These are phyloP conservation scores for Chamaecrista fasciculata DNA, from an alignment of 306 rosid genomes.

Conservation along the genomic window DNA sequence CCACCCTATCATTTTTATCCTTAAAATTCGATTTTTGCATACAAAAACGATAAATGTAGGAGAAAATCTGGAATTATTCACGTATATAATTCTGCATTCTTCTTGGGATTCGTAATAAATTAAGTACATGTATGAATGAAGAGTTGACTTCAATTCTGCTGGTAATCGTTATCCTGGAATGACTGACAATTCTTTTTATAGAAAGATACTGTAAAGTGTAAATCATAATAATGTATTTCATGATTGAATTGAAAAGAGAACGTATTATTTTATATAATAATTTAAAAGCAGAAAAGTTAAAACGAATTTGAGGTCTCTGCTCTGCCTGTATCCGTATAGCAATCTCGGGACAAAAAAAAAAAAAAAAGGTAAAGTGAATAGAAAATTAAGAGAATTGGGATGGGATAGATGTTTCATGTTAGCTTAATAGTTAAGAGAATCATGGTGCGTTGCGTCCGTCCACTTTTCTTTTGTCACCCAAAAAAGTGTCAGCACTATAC, in stretches of 20 bases:
- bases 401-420: neutral
- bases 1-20: too few species aligned
- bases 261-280: too few species aligned
- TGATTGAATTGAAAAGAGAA: neutral
- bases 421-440: constrained; percentile 49
- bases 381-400: neutral
- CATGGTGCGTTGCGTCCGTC: neutral
- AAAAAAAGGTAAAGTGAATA: too few species aligned
- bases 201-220: neutral
- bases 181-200: neutral
- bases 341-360: neutral
- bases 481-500: constrained; percentile 5
- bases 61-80: neutral
- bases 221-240: neutral
- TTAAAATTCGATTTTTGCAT: too few species aligned
- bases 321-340: too few species aligned
- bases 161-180: neutral
- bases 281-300: neutral
- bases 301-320: neutral
- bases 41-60: neutral
- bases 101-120: neutral
- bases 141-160: constrained; percentile 5
- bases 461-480: neutral
- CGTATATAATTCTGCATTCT: neutral
- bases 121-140: neutral